Evolutionary conservation across 306 rosid genomes (phyloP).

Genomic region (Cicer pinnatifidum): DNA sequence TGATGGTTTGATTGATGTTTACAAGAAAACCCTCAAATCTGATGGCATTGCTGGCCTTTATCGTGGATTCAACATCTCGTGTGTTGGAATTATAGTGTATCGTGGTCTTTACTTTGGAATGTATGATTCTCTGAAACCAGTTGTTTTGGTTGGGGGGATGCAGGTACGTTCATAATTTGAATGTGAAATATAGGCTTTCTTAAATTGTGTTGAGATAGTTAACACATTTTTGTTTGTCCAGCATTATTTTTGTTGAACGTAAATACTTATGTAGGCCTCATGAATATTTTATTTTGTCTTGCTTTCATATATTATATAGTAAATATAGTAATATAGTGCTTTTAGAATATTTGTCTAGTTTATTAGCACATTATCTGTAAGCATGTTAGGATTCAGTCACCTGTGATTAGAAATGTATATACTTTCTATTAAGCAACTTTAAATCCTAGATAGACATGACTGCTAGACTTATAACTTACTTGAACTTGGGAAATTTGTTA

Average conservation of each 20-base stretch:
- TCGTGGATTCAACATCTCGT: slow-evolving; percentile 82
- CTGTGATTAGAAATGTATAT: not conserved
- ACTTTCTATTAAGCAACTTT: not conserved
- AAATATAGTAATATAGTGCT: not conserved
- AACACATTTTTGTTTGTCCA: not conserved
- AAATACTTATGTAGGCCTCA: not conserved
- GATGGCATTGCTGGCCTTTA: slow-evolving; percentile 90
- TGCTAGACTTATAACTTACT: not conserved
- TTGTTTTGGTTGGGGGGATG: slow-evolving; percentile 68
- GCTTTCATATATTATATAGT: not conserved
- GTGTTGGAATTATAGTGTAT: slow-evolving; percentile 84
- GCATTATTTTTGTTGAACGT: not conserved
- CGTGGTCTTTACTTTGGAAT: slow-evolving; percentile 94
- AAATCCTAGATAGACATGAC: not conserved
- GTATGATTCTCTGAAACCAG: slow-evolving; percentile 91
- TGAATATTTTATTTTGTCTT: not conserved
- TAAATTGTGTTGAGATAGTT: not conserved
- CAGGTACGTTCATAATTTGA: slow-evolving; percentile 58
- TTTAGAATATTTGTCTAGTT: not conserved
- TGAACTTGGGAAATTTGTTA: slow-evolving; percentile 5
- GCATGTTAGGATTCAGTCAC: not conserved
- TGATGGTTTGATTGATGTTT: slow-evolving; percentile 82
- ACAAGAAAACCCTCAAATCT: slow-evolving; percentile 71
- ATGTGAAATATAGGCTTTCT: not conserved
- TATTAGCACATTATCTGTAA: not conserved